These are phyloP conservation scores for Bremia lactucae DNA, from an alignment of 352 stramenopile species.

Conservation along the genomic window DNA sequence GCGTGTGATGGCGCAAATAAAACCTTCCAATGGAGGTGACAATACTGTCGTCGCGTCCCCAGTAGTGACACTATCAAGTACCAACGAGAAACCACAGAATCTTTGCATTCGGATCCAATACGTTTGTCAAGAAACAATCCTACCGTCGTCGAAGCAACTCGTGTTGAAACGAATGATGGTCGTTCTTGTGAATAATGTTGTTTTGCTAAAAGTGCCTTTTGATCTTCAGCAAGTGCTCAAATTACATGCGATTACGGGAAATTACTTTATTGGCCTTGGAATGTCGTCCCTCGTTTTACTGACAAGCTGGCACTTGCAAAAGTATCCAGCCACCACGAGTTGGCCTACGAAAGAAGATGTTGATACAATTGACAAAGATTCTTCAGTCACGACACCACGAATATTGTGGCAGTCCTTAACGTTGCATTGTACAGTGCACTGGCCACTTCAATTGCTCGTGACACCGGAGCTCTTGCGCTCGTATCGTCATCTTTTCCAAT, in stretches of 20 bases:
- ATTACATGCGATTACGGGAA: conserved; percentile 22
- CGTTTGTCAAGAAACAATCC: conserved; percentile 29
- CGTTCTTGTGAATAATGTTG: conserved; percentile 31
- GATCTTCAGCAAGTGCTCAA: conserved; percentile 37
- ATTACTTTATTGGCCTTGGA: conserved; percentile 50
- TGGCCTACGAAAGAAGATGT: too few relatives aligned
- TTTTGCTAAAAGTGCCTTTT: conserved; percentile 33
- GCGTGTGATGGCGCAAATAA: conserved; percentile 27
- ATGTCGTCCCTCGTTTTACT: conserved; percentile 28
- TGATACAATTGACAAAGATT: too few relatives aligned
- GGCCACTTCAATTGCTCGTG: conserved; percentile 62
- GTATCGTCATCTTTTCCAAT: conserved; percentile 69
- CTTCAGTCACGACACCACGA: too few relatives aligned
- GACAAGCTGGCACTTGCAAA: conserved; percentile 40
- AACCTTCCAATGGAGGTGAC: conserved; percentile 20
- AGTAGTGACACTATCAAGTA: conserved; percentile 15
- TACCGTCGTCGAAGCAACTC: conserved; percentile 21
- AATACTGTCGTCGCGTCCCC: conserved; percentile 22
- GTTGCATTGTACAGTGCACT: conserved; percentile 40
- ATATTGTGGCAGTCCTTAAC: conserved; percentile 50
- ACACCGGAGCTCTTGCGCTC: conserved; percentile 38
- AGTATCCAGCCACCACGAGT: conserved; percentile 32
- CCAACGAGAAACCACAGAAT: conserved; percentile 4
- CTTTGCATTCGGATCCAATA: conserved; percentile 37
- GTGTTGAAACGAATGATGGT: conserved; percentile 45